Evolutionary conservation across 306 rosid genomes (phyloP).

Genomic region (Begonia peltatifolia): DNA sequence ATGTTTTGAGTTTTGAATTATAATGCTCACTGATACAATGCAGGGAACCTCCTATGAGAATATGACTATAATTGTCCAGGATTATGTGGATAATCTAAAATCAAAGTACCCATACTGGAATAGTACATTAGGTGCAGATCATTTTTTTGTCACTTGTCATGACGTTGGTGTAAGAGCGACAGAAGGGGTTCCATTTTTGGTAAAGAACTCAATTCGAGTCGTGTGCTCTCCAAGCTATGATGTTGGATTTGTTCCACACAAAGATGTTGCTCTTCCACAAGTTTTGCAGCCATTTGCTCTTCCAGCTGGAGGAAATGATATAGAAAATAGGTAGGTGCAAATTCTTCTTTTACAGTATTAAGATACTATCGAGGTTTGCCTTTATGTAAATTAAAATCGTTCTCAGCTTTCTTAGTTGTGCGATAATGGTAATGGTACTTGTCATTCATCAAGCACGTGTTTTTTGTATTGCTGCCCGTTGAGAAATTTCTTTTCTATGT

Average conservation of each 20-base stretch:
- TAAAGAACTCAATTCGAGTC: conserved; percentile 84
- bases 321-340: conserved; percentile 54
- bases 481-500: too few species aligned
- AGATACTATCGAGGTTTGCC: too few species aligned
- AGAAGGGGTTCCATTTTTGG: conserved; percentile 71
- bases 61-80: conserved; percentile 83
- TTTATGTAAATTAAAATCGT: too few species aligned
- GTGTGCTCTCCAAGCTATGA: conserved; percentile 98
- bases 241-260: conserved; percentile 95
- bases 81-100: conserved; percentile 74
- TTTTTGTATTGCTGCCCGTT: too few species aligned
- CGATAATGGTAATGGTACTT: too few species aligned
- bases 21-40: conserved; percentile 11
- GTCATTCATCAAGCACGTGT: too few species aligned
- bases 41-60: conserved; percentile 92
- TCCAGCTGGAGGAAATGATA: conserved; percentile 91
- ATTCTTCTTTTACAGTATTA: background rate
- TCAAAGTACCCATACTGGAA: conserved; percentile 97
- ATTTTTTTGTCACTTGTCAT: conserved; percentile 93
- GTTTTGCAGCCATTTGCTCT: conserved; percentile 95
- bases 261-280: conserved; percentile 95
- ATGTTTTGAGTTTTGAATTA: conserved; percentile 7
- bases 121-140: conserved; percentile 94
- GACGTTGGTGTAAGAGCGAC: conserved; percentile 97
- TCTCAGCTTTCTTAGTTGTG: too few species aligned